phyloP scores from a whole-genome alignment of 78 protist species.

The Dictyostelium capitatum region DNA sequence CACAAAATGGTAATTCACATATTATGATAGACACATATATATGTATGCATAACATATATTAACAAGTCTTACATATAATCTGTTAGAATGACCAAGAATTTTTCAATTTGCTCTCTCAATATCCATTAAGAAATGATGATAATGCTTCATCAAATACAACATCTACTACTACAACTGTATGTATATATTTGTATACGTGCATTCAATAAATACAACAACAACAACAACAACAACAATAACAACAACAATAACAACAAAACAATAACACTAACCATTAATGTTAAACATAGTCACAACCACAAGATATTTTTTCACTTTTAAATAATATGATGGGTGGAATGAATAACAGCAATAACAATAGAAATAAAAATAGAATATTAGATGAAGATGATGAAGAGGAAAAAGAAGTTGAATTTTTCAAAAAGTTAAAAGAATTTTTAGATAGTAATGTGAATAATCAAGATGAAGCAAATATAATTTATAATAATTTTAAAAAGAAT shows the following conservation, averaged over 20 bases:
- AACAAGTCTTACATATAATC: neutral
- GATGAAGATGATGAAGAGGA: neutral
- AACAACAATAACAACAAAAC: neutral
- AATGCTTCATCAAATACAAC: no score
- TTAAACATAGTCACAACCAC: neutral
- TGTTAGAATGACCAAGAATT: slow-evolving; percentile 12
- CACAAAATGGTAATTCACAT: neutral
- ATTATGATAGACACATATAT: no score
- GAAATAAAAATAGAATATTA: neutral
- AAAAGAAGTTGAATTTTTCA: neutral
- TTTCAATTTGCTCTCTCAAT: neutral
- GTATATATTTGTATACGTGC: neutral
- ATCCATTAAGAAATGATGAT: slow-evolving; percentile 2
- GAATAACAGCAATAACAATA: neutral
- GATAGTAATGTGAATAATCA: slow-evolving; percentile 2
- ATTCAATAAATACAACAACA: neutral
- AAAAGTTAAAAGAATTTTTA: slow-evolving; percentile 7
- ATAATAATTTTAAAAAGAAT: neutral
- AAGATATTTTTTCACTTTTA: neutral
- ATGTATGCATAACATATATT: neutral
- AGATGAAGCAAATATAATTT: neutral
- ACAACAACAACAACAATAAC: neutral
- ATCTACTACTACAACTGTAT: neutral
- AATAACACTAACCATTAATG: neutral
- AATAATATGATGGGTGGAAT: slow-evolving; percentile 22